Base-by-base conservation (phyloP, 2,329 filamentous ascomycete species). In the Pseudogymnoascus sp. region DNA sequence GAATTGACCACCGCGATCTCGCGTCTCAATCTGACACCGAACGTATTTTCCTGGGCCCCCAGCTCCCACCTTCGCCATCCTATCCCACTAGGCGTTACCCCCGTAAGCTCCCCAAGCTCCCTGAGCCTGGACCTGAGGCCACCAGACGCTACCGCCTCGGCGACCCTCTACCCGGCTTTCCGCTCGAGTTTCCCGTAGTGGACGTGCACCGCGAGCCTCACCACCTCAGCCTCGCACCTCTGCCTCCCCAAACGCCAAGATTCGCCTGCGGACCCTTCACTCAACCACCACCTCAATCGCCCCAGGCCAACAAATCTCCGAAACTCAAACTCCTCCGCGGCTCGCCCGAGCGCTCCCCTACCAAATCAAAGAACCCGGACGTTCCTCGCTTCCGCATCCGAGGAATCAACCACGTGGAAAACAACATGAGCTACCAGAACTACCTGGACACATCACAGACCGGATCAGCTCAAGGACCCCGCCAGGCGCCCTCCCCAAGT, bases 401-500 rank as follows among this genome's bases (percentile, higher is more conserved):
- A 15, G 25, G 47, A 30, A 50, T 14, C n/a, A 12, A 12, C 4
- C 20, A 18, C 15, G 25, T 5, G 11, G 12, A 14, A 15, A 41
- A 30, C 43, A 57, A 35, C n/a, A 65, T 65, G 63, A 64, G 61
- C 41, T 65, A 64, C 35, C 68, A 68, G 59, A 68, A 66, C 59
- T 70, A 67, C 47, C 43, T 64, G 28, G 69, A 71, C 15, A 59
- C 63, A 3, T 63, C 68, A 30, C 65, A 66, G 50, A 59, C 65
- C 30, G 61, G 63, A 12, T 62, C 61, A 18, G 38, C 61, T 11
- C 66, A 66, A 5, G 59, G 57, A 25, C 47, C 61, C 38, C 64
- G 68, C 38, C 68, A 69, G 64, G 69, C 70, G n/a, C 70, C 70
- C 25, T 71, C 69, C 0, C 68, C 70, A 28, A 68, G 68, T 11